Evolutionary conservation across 805 yeast species (phyloP).

Genomic region (Metschnikowia matae): DNA sequence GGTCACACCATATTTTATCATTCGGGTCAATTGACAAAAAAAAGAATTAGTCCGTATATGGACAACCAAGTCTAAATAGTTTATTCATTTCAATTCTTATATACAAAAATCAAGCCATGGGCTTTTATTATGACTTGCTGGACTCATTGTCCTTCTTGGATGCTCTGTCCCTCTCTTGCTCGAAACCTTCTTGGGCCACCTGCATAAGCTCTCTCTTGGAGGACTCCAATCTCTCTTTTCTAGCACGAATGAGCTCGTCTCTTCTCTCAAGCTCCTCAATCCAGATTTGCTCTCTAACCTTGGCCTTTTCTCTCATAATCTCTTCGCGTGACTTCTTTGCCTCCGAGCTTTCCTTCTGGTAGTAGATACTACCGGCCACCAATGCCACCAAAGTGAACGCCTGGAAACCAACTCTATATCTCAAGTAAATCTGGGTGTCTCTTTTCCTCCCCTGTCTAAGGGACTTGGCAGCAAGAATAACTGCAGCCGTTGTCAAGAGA

Average conservation of each 20-base stretch:
- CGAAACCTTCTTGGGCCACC: constrained; percentile 35
- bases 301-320: constrained; percentile 69
- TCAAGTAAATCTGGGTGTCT: constrained; percentile 80
- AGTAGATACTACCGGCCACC: constrained; percentile 71
- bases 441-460: constrained; percentile 66
- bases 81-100: neutral
- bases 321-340: constrained; percentile 53
- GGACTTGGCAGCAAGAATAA: constrained; percentile 71
- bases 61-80: neutral
- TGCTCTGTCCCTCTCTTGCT: constrained; percentile 17
- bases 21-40: no score
- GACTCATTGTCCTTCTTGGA: neutral
- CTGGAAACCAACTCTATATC: constrained; percentile 87
- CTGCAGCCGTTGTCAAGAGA: constrained; percentile 75
- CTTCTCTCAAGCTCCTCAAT: constrained; percentile 85
- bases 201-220: constrained; percentile 38
- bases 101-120: neutral
- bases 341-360: constrained; percentile 47
- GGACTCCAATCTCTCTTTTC: constrained; percentile 63
- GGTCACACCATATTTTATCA: no score
- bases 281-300: constrained; percentile 82
- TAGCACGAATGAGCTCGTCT: constrained; percentile 64
- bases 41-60: no score
- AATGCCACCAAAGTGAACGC: constrained; percentile 78
- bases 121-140: neutral